These are phyloP conservation scores for Huntiella savannae DNA, from an alignment of 2,329 filamentous ascomycete genomes.

Conservation along the genomic window DNA sequence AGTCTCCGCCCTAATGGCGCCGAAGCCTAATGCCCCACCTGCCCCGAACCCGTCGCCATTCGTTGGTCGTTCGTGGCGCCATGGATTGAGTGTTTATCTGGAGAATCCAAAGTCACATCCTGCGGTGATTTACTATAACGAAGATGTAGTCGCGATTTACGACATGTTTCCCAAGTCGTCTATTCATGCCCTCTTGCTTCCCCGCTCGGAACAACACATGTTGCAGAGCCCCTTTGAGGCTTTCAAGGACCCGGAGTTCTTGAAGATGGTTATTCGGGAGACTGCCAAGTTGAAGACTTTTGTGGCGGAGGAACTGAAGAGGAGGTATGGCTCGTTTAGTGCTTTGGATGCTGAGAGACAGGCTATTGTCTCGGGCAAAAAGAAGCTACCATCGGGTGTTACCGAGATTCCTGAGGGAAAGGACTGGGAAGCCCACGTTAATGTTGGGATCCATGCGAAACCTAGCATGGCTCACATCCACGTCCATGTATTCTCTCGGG, in stretches of 20 bases:
- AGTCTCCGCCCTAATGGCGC: constrained; percentile 1
- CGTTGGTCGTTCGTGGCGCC: constrained; percentile 19
- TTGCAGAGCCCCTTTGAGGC: constrained; percentile 58
- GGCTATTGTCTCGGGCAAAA: constrained; percentile 43
- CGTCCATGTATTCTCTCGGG: constrained; percentile 67
- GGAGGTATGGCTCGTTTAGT: constrained; percentile 46
- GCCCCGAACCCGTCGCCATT: neutral
- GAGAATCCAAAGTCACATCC: constrained; percentile 41
- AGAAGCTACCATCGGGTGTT: constrained; percentile 20
- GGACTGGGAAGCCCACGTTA: constrained; percentile 60
- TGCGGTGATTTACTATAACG: constrained; percentile 45
- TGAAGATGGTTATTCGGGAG: constrained; percentile 42
- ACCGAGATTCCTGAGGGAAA: constrained; percentile 48
- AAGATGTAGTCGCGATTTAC: constrained; percentile 54
- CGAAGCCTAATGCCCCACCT: neutral
- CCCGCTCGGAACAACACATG: constrained; percentile 43
- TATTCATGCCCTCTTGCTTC: constrained; percentile 75
- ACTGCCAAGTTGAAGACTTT: constrained; percentile 39
- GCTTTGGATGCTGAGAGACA: constrained; percentile 42
- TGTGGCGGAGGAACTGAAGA: constrained; percentile 56
- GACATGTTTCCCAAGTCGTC: constrained; percentile 75
- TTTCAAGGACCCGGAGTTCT: constrained; percentile 51
- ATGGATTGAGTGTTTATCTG: constrained; percentile 51
- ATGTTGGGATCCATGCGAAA: constrained; percentile 63
- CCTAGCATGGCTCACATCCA: constrained; percentile 89